Evolutionary conservation across 352 stramenopile species (phyloP).

Genomic region (Pseudoperonospora humuli): DNA sequence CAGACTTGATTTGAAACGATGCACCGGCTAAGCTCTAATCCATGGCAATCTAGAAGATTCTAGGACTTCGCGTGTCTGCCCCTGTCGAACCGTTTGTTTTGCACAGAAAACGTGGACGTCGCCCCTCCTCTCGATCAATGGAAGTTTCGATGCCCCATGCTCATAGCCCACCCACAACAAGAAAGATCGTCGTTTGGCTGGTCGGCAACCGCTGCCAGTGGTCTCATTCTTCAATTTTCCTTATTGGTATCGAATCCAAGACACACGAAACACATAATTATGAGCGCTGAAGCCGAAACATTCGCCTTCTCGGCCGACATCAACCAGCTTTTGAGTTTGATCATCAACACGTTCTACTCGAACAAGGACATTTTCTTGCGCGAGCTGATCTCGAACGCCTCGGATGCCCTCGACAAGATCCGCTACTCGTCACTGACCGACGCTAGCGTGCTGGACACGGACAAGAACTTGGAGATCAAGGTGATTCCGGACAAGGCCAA

Average conservation of each 20-base stretch:
- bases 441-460: slow-evolving; percentile 90
- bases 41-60: slow-evolving; percentile 70
- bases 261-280: slow-evolving; percentile 25
- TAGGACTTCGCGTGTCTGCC: slow-evolving; percentile 18
- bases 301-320: slow-evolving; percentile 99
- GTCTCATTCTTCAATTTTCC: slow-evolving; percentile 63
- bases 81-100: not conserved
- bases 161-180: slow-evolving; percentile 10
- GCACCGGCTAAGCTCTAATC: not conserved
- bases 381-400: slow-evolving; percentile 95
- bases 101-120: slow-evolving; percentile 8
- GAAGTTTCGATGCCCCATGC: slow-evolving; percentile 21
- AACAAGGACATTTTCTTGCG: slow-evolving; percentile 99
- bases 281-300: slow-evolving; percentile 91
- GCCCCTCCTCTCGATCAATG: slow-evolving; percentile 19
- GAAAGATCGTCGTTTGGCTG: slow-evolving; percentile 25
- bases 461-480: slow-evolving; percentile 98
- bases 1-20: slow-evolving; percentile 3
- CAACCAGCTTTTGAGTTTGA: slow-evolving; percentile 99
- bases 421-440: slow-evolving; percentile 96
- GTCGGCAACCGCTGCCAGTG: slow-evolving; percentile 8
- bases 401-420: slow-evolving; percentile 97
- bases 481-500: slow-evolving; percentile 99
- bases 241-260: slow-evolving; percentile 19
- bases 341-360: slow-evolving; percentile 99